Conservation (phyloP, 1,139 yeast species). For the Magnusiomyces starmeri region DNA sequence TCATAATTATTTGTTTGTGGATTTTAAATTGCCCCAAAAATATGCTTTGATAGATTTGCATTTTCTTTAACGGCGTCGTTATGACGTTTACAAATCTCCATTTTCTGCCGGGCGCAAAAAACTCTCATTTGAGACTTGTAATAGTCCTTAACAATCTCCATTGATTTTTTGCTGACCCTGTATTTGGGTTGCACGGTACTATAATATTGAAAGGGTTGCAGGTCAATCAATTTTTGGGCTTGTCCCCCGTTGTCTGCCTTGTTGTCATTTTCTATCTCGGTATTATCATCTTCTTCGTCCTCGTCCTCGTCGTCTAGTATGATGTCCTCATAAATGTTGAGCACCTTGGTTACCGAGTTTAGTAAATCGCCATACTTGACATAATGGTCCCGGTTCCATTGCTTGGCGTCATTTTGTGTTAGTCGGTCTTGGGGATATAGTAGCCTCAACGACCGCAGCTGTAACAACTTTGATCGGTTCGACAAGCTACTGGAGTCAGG, state of each 20-base stretch:
- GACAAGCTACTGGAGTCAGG: neutral
- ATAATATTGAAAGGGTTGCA: neutral
- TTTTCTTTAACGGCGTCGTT: constrained; percentile 2
- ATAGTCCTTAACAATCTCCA: neutral
- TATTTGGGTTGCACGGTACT: neutral
- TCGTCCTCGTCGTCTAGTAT: neutral
- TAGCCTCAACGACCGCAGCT: neutral
- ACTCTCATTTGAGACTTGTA: constrained; percentile 1
- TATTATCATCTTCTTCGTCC: neutral
- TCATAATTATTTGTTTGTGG: too few relatives aligned
- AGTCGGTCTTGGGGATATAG: neutral
- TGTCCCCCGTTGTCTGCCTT: neutral
- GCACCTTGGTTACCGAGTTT: constrained; percentile 2
- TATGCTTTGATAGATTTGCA: neutral
- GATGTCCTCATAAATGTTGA: neutral
- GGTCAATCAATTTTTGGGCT: neutral
- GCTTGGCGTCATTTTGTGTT: neutral
- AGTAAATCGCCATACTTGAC: constrained; percentile 2
- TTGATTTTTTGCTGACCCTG: neutral
- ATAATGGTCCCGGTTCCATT: constrained; percentile 4
- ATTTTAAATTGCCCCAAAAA: neutral
- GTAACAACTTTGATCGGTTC: neutral
- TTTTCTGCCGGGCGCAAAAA: constrained; percentile 3
- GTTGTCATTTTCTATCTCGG: neutral
- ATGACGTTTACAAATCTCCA: constrained; percentile 2